Percentiles rank a stretch among this genome's conserved stretches.
These are phyloP conservation scores for Colletotrichum navitas DNA, from an alignment of 2,329 filamentous ascomycete species.

Conservation along the genomic window DNA sequence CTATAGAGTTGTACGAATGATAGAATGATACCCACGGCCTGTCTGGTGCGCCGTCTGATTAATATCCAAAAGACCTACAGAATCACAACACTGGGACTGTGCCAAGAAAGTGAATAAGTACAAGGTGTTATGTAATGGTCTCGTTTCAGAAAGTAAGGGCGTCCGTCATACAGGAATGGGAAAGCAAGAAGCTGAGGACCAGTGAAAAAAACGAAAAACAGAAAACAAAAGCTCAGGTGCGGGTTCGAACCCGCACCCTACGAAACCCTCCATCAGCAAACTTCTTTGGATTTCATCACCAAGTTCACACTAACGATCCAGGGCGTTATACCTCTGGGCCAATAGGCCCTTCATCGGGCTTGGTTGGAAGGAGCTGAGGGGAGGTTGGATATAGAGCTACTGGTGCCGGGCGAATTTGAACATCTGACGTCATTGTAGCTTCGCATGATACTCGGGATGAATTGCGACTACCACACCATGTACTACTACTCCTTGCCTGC, in stretches of 20 bases:
- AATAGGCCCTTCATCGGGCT: neutral
- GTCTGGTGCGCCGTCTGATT: neutral
- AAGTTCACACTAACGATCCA: conserved; percentile 9
- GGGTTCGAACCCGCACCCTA: neutral
- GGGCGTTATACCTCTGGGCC: conserved; percentile 6
- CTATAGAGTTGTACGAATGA: neutral
- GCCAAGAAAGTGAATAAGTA: neutral
- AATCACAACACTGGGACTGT: neutral
- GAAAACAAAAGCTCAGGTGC: neutral
- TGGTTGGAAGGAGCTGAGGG: neutral
- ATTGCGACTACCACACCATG: neutral
- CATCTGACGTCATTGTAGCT: neutral
- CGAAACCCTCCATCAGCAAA: conserved; percentile 9
- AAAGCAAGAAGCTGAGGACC: neutral
- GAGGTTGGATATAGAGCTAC: neutral
- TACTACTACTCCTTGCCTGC: neutral
- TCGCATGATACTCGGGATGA: conserved; percentile 5
- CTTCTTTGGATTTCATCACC: conserved; percentile 13
- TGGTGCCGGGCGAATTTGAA: neutral
- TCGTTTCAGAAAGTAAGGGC: neutral
- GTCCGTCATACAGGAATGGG: neutral
- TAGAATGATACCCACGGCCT: conserved; percentile 13
- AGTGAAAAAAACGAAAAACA: neutral
- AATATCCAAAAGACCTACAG: no score
- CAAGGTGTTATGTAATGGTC: neutral